Evolutionary conservation across 169 alveolate genomes (phyloP).

Genomic region (Cryptosporidium parvum): DNA sequence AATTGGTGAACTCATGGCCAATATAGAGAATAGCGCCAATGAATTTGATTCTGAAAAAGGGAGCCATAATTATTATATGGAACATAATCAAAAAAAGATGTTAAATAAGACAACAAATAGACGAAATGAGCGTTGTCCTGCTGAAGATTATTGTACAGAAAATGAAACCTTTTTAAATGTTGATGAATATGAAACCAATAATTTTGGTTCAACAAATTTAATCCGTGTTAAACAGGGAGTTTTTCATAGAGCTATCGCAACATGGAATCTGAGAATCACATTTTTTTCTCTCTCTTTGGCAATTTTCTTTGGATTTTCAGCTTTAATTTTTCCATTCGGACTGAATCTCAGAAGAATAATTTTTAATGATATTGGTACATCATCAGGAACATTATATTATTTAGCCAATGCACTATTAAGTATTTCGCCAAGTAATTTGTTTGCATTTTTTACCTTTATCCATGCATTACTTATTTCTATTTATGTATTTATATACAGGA

Average conservation of each 20-base stretch:
- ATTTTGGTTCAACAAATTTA: background rate
- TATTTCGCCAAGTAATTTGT: slow-evolving; percentile 50
- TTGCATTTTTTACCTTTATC: slow-evolving; percentile 24
- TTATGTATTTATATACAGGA: slow-evolving; percentile 45
- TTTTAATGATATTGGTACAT: background rate
- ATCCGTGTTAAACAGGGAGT: slow-evolving; percentile 65
- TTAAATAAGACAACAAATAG: background rate
- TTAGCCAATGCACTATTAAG: background rate
- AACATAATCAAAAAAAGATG: background rate
- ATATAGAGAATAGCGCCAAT: background rate
- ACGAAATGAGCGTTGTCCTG: slow-evolving; percentile 53
- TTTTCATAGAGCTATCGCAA: slow-evolving; percentile 60
- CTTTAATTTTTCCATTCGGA: slow-evolving; percentile 65
- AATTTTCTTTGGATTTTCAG: slow-evolving; percentile 52
- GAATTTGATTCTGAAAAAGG: background rate
- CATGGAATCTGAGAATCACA: slow-evolving; percentile 43
- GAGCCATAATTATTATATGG: background rate
- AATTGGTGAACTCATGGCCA: slow-evolving; percentile 19
- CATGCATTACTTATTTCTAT: slow-evolving; percentile 45
- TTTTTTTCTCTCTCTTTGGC: slow-evolving; percentile 37
- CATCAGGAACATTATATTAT: background rate
- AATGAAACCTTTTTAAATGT: background rate
- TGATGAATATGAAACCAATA: slow-evolving; percentile 27
- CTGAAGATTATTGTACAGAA: slow-evolving; percentile 31
- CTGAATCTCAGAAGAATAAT: slow-evolving; percentile 29